These are phyloP conservation scores for Arthroderma uncinatum DNA, from an alignment of 2,329 filamentous ascomycete genomes.

Conservation along the genomic window DNA sequence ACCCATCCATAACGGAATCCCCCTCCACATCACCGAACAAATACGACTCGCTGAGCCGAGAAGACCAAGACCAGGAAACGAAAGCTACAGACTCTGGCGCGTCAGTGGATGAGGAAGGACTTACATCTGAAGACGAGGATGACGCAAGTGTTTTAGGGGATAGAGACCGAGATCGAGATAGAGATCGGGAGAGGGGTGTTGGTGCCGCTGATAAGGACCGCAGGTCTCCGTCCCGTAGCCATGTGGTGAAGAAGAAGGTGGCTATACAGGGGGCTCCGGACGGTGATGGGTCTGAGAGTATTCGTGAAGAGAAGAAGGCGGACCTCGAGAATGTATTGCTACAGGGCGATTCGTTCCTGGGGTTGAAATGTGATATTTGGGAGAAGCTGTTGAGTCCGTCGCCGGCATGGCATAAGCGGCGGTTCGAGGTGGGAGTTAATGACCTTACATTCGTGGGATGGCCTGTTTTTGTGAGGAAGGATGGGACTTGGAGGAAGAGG, in stretches of 20 bases:
- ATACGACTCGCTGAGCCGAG: constrained; percentile 1
- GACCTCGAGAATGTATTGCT: background rate
- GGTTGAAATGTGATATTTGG: constrained; percentile 63
- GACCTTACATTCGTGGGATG: constrained; percentile 71
- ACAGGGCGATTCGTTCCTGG: constrained; percentile 50
- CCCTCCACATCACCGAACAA: constrained; percentile 18
- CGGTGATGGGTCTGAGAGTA: background rate
- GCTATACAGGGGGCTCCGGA: background rate
- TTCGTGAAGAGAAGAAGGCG: background rate
- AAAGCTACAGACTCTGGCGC: constrained; percentile 29
- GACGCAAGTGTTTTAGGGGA: constrained; percentile 13
- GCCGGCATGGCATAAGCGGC: constrained; percentile 64
- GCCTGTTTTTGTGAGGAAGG: constrained; percentile 69
- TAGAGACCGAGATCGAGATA: background rate
- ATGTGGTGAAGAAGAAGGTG: background rate
- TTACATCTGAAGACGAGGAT: constrained; percentile 33
- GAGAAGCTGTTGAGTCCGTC: constrained; percentile 70
- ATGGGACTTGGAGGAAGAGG: constrained; percentile 61
- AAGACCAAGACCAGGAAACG: constrained; percentile 6
- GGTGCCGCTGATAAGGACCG: background rate
- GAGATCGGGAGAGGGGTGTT: background rate
- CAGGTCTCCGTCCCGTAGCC: background rate
- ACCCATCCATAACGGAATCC: constrained; percentile 33
- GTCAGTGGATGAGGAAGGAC: constrained; percentile 29
- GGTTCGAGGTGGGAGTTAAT: constrained; percentile 72